Conservation (phyloP, 495 filamentous ascomycete genomes). For the Annulohypoxylon bovei region DNA sequence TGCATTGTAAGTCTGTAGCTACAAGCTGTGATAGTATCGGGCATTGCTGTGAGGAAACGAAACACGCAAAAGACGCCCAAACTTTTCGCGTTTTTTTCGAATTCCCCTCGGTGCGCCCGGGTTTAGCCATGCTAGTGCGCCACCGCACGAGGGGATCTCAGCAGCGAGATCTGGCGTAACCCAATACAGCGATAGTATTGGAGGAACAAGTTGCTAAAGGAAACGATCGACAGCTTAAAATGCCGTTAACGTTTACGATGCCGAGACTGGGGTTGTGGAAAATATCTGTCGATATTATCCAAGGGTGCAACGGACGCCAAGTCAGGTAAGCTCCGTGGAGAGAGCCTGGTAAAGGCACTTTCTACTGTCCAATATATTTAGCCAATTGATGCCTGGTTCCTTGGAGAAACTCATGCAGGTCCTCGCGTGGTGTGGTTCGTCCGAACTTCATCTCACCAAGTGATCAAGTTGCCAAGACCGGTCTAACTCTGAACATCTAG, state of each 20-base stretch:
- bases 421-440: slow-evolving; percentile 43
- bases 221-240: slow-evolving; percentile 31
- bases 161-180: slow-evolving; percentile 38
- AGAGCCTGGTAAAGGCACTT: slow-evolving; percentile 20
- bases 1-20: background rate
- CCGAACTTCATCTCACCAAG: slow-evolving; percentile 21
- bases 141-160: slow-evolving; percentile 35
- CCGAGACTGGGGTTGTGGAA: slow-evolving; percentile 44
- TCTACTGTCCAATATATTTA: slow-evolving; percentile 39
- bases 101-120: background rate
- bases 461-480: slow-evolving; percentile 30
- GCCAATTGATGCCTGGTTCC: slow-evolving; percentile 38
- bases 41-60: background rate
- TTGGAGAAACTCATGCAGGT: slow-evolving; percentile 33
- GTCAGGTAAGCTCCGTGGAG: slow-evolving; percentile 35
- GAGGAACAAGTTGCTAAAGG: slow-evolving; percentile 10
- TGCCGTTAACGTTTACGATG: slow-evolving; percentile 44
- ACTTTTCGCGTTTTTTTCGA: background rate
- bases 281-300: slow-evolving; percentile 46
- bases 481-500: slow-evolving; percentile 21
- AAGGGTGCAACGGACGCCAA: slow-evolving; percentile 39
- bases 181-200: slow-evolving; percentile 23
- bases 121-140: slow-evolving; percentile 17
- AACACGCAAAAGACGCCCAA: background rate
- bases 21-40: background rate